A percentile compares a stretch with the other conserved stretches of the same genome.
phyloP scores from a whole-genome alignment of 2,329 filamentous ascomycete genomes.

The Cercospora berteroae region DNA sequence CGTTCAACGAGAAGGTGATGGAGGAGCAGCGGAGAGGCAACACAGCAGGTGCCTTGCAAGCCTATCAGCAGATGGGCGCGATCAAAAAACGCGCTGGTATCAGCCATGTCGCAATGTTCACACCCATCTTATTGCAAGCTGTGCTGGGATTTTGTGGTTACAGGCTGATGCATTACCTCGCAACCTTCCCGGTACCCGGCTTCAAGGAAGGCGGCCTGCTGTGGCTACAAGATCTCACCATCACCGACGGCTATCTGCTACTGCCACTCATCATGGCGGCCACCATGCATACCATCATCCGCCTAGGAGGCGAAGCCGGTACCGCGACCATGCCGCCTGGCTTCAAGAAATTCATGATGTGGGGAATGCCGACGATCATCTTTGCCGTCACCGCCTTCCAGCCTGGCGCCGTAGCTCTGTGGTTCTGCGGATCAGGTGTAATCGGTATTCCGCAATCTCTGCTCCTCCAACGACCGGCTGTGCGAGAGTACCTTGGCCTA shows the following conservation, averaged over 20 bases:
- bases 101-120: conserved; percentile 50
- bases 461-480: conserved; percentile 39
- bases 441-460: conserved; percentile 42
- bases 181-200: conserved; percentile 73
- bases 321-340: conserved; percentile 30
- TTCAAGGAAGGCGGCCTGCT: conserved; percentile 67
- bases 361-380: conserved; percentile 54
- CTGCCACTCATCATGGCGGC: conserved; percentile 56
- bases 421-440: conserved; percentile 54
- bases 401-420: conserved; percentile 60
- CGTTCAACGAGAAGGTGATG: conserved; percentile 57
- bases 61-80: conserved; percentile 48
- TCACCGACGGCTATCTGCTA: conserved; percentile 73
- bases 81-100: conserved; percentile 59
- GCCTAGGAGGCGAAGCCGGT: conserved; percentile 53
- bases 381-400: conserved; percentile 55
- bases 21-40: conserved; percentile 47
- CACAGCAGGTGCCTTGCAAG: conserved; percentile 47
- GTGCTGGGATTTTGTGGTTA: conserved; percentile 80
- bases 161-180: conserved; percentile 72
- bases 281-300: conserved; percentile 33
- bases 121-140: conserved; percentile 59
- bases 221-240: conserved; percentile 78
- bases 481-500: conserved; percentile 43
- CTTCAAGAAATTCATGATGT: conserved; percentile 42